Evolutionary conservation across 75 land plant species (phyloP).

Genomic region (Selaginella moellendorffii): DNA sequence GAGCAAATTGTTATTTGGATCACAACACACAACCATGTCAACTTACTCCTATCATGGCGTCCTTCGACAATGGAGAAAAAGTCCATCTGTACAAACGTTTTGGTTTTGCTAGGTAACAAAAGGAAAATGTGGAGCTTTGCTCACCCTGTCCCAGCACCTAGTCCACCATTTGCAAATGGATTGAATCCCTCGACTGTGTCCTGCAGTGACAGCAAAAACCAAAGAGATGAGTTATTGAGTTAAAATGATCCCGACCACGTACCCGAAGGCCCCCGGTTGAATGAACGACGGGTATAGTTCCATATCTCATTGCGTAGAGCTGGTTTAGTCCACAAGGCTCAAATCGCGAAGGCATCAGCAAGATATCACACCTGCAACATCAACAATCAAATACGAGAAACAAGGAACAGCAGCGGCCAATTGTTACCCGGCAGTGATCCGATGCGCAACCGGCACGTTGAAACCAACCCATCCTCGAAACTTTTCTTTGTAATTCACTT

Average conservation of each 20-base stretch:
- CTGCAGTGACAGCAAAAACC: too few species aligned
- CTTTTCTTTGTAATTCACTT: conserved; percentile 45
- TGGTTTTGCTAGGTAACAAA: conserved; percentile 1
- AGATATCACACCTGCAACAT: conserved; percentile 65
- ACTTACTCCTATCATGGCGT: conserved; percentile 64
- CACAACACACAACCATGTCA: conserved; percentile 8
- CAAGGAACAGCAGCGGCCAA: not conserved
- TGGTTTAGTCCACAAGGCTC: conserved; percentile 98
- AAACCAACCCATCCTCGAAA: conserved; percentile 98
- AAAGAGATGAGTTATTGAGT: too few species aligned
- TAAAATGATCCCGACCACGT: too few species aligned
- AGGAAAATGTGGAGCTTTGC: too few species aligned
- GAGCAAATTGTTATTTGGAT: too few species aligned
- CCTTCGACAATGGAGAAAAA: conserved; percentile 66
- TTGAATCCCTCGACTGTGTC: conserved; percentile 72
- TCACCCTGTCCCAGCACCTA: conserved; percentile 70
- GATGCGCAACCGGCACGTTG: conserved; percentile 71
- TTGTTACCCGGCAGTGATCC: conserved; percentile 79
- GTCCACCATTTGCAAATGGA: conserved; percentile 56
- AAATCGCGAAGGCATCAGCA: conserved; percentile 93
- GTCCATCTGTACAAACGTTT: conserved; percentile 49
- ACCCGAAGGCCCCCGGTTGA: conserved; percentile 82
- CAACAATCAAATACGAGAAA: not conserved
- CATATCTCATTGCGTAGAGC: conserved; percentile 87
- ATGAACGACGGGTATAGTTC: conserved; percentile 87